Conservation (phyloP, 2,329 filamentous ascomycete genomes). For the Aspergillus nomiae region DNA sequence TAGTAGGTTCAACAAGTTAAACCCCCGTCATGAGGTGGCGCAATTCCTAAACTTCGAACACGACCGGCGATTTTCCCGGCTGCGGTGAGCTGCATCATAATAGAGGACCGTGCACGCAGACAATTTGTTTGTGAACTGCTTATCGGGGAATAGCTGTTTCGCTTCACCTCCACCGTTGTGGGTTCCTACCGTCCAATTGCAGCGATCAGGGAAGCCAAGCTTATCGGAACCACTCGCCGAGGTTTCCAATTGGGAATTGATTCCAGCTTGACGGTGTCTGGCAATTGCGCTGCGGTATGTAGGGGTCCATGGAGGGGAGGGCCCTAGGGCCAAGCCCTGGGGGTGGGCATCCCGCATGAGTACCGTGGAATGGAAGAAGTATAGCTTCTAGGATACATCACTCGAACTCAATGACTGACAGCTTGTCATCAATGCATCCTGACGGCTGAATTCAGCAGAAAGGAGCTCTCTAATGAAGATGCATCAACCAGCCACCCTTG, state of each 20-base stretch:
- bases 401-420: neutral
- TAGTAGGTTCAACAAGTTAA: neutral
- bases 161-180: neutral
- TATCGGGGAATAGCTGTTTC: neutral
- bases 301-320: neutral
- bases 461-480: neutral
- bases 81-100: neutral
- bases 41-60: neutral
- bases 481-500: neutral
- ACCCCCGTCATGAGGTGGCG: neutral
- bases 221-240: neutral
- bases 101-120: neutral
- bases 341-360: neutral
- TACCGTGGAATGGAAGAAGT: neutral
- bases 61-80: neutral
- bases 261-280: neutral
- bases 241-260: neutral
- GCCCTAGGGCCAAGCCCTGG: neutral
- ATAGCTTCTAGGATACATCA: neutral
- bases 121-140: neutral
- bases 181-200: neutral
- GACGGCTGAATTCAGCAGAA: neutral
- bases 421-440: neutral
- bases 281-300: neutral
- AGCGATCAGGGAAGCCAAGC: neutral